Evolutionary conservation across 768 basidiomycete species (phyloP), one percentile per base, ranked within the genome.

Genomic region (Kockovaella imperatae): DNA sequence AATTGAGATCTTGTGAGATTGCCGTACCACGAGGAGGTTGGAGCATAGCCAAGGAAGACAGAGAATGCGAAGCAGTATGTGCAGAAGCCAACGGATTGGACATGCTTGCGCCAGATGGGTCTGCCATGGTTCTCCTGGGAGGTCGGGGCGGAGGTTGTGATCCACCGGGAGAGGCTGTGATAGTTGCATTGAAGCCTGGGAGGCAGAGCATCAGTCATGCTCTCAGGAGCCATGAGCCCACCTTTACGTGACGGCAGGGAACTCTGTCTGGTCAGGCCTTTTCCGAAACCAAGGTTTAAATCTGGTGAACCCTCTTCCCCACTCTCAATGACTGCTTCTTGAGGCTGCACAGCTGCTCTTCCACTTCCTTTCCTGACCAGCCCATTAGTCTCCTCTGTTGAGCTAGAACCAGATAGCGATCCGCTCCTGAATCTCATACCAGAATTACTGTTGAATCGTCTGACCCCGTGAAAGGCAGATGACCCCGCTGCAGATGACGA

Each of bases 241-340:
- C 62, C 57, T 56, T 50, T 41, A 36, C 64, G 47, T 23, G 52
- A 54, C 10, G 66, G 66, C 13, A 68, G 47, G 11, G 60, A 62
- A 39, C 59, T 62, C 50, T 68, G 66, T 36, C 66, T 59, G 36
- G 41, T 49, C 20, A 68, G 35, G 4, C 60, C 60, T 42, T 47
- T 62, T 5, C 47, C 53, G n/a, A n/a, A n/a, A n/a, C n/a, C 61
- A 50, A 56, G 21, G 17, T 52, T 11, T 39, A 45, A 15, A 17
- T 45, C 43, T 48, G 29, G 43, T 20, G 40, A 45, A 24, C 46
- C 54, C 28, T 59, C 54, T 29, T 62, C 57, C 4, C 18, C 49
- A 17, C 44, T 47, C 32, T 60, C 60, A 1, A 44, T 43, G 4
- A 57, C 53, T 3, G 42, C 66, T 14, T 59, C 58, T 24, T 60